A percentile compares a stretch with the other conserved stretches of the same genome.
phyloP scores from a whole-genome alignment of 2,329 filamentous ascomycete species.

The Cercospora sojina region DNA sequence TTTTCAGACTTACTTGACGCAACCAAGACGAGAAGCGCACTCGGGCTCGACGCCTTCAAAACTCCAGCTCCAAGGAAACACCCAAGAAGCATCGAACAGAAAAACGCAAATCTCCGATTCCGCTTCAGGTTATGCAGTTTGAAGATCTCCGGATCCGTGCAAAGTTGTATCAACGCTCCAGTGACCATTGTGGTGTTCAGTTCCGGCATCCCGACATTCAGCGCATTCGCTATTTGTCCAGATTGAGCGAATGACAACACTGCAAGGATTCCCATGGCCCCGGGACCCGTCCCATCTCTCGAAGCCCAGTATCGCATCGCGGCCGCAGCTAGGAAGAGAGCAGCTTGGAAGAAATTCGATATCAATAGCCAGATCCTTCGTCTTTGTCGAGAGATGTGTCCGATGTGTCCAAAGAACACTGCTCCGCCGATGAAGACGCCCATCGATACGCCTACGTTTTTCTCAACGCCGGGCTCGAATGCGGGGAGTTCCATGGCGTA shows the following conservation, averaged over 20 bases:
- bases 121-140: constrained; percentile 26
- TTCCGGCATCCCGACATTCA: constrained; percentile 32
- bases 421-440: constrained; percentile 31
- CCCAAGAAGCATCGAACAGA: constrained; percentile 27
- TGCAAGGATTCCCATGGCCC: constrained; percentile 27
- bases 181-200: constrained; percentile 37
- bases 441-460: constrained; percentile 31
- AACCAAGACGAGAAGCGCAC: constrained; percentile 26
- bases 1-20: constrained; percentile 9
- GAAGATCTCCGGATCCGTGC: constrained; percentile 29
- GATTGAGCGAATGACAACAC: constrained; percentile 26
- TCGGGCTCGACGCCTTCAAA: constrained; percentile 20
- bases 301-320: constrained; percentile 27
- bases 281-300: constrained; percentile 15
- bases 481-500: constrained; percentile 23
- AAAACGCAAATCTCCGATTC: constrained; percentile 30
- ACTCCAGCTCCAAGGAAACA: constrained; percentile 31
- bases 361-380: constrained; percentile 32
- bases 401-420: constrained; percentile 32
- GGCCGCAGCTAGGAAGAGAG: constrained; percentile 29
- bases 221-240: constrained; percentile 32
- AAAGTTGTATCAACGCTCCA: constrained; percentile 32
- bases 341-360: constrained; percentile 27
- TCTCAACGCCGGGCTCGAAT: constrained; percentile 20
- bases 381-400: constrained; percentile 27